Evolutionary conservation across 768 basidiomycete genomes (phyloP).

Genomic region (Flagelloscypha sp.): DNA sequence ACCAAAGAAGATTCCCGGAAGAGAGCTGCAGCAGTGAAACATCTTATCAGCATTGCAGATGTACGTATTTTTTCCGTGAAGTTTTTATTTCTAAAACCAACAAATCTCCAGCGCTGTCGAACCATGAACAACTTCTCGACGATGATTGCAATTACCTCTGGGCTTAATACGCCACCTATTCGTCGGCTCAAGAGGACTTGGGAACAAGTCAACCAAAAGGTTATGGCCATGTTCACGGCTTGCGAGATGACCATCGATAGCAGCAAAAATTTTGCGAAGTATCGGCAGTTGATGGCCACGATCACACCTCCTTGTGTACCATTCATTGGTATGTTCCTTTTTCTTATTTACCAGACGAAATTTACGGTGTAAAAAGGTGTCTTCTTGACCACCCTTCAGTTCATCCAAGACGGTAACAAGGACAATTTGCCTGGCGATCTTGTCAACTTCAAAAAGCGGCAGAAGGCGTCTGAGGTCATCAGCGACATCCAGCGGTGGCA

Average conservation of each 20-base stretch:
- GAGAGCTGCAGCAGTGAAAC: conserved; percentile 76
- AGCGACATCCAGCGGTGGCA: conserved; percentile 97
- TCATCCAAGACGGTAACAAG: conserved; percentile 94
- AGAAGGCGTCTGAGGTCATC: conserved; percentile 93
- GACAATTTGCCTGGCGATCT: conserved; percentile 71
- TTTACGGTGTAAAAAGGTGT: conserved; percentile 50
- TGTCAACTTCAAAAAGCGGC: conserved; percentile 94
- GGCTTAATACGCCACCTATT: conserved; percentile 89
- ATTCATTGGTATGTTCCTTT: conserved; percentile 68
- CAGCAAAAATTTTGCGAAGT: conserved; percentile 90
- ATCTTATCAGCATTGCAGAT: conserved; percentile 87
- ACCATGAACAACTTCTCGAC: conserved; percentile 88
- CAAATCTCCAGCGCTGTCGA: conserved; percentile 68
- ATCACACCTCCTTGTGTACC: conserved; percentile 93
- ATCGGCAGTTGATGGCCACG: conserved; percentile 72
- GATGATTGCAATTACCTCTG: conserved; percentile 95
- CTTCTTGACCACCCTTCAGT: conserved; percentile 93
- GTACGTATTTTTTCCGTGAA: conserved; percentile 37
- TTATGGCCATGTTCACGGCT: conserved; percentile 61
- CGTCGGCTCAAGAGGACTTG: conserved; percentile 89
- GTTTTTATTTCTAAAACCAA: conserved; percentile 5
- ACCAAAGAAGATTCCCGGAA: conserved; percentile 73
- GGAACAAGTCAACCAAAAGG: conserved; percentile 76
- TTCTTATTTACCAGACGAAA: not conserved
- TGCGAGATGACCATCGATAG: conserved; percentile 90